Evolutionary conservation across 345 rosid genomes (phyloP).

Genomic region (Geranium rotundifolium): DNA sequence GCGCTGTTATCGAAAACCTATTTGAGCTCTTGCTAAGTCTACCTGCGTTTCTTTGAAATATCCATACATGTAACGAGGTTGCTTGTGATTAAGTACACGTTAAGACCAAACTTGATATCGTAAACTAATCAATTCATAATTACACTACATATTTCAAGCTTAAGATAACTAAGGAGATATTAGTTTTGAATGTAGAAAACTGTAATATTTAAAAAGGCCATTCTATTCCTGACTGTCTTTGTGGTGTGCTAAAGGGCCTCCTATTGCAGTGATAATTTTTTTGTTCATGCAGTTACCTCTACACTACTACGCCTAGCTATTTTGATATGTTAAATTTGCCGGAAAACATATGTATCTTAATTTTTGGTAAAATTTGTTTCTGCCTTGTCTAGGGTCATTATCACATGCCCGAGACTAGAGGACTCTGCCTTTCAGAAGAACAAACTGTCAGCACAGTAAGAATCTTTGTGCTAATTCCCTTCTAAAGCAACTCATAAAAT

Average conservation of each 20-base stretch:
- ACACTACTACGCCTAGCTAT: too few relatives aligned
- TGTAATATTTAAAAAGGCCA: background rate
- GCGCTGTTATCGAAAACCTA: background rate
- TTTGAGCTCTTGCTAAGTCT: background rate
- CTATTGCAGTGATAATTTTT: too few relatives aligned
- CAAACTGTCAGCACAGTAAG: constrained; percentile 74
- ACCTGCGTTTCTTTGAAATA: background rate
- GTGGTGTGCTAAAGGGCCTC: too few relatives aligned
- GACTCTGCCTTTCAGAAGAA: constrained; percentile 94
- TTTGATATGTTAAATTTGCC: background rate
- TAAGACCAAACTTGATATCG: background rate
- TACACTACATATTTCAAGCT: background rate
- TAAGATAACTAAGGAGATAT: background rate
- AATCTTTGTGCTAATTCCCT: constrained; percentile 1
- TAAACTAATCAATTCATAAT: too few relatives aligned
- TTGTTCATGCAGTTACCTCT: too few relatives aligned
- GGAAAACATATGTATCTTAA: background rate
- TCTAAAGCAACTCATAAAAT: background rate
- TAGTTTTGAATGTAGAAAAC: background rate
- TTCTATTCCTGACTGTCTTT: background rate
- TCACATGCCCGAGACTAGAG: constrained; percentile 97
- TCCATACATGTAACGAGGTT: background rate
- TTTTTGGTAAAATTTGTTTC: background rate
- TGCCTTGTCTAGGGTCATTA: constrained; percentile 58
- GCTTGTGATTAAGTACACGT: background rate